Base-by-base conservation (phyloP, 768 basidiomycete species). In the Boletus pseudopeckii region DNA sequence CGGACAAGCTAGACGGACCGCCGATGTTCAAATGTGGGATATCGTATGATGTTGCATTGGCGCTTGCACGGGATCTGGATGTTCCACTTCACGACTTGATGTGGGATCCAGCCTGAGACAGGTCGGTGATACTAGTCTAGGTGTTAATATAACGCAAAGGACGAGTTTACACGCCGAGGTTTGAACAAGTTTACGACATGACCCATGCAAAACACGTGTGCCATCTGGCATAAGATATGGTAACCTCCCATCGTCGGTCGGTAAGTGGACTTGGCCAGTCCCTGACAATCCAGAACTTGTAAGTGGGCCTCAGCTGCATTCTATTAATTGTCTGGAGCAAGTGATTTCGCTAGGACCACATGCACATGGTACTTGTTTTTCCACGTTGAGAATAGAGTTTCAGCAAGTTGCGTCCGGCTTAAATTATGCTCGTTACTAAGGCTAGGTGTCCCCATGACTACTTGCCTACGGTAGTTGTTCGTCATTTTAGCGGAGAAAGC, bases 21-120 rank as follows among this genome's bases (percentile, higher is more conserved):
- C 82, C 87, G 1, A 80, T 76, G 71, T 88, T 87, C 67, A 91
- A 88, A 61, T 87, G 83, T 63, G 85, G 82, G 1, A 75, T 91
- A n/a, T 78, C 80, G 15, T 80, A 85, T 48, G 80, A 84, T 2
- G 71, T 77, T 6, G 79, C 80, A 2, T 62, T 82, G 52, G 65
- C 64, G 4, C 68, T 90, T 8, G 84, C 87, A 15, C 79, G 79
- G 44, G 78, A 87, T 34, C 60, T 90, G 17, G 76, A 79, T 1
- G 75, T 92, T 13, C 71, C 59, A 7, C 53, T 91, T 42, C 75
- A 81, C 53, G 87, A 90, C 57, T 59, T 88, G 34, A 68, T 91
- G 59, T 91, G 87, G 83, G 87, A 90, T 61, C 75, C 79, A 0
- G 50, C 49, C 13, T 67, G 55, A 56, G 17, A 45, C 3, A 8